Conservation (phyloP, 2,329 filamentous ascomycete genomes). For the Huntiella decipiens region DNA sequence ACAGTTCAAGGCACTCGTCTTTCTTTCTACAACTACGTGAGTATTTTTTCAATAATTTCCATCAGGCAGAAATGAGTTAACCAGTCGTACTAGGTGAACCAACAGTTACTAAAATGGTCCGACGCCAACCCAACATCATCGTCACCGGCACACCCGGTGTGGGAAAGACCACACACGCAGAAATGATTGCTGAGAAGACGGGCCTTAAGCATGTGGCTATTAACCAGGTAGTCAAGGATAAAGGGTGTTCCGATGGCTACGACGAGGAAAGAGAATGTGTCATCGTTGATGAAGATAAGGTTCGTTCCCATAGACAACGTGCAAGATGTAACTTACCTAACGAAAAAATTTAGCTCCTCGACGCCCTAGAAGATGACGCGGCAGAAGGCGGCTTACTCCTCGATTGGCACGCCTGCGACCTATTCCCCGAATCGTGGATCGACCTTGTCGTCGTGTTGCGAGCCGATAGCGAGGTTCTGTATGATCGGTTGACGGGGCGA, state of each 20-base stretch:
- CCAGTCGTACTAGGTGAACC: conserved; percentile 10
- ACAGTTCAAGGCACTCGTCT: too few relatives aligned
- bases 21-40: background rate
- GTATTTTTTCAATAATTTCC: background rate
- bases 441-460: conserved; percentile 86
- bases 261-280: conserved; percentile 72
- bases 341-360: conserved; percentile 44
- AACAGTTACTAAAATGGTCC: conserved; percentile 13
- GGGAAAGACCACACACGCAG: conserved; percentile 86
- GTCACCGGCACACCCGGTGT: conserved; percentile 90
- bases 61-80: background rate
- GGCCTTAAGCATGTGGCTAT: conserved; percentile 69
- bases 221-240: conserved; percentile 82
- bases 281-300: conserved; percentile 95
- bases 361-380: conserved; percentile 70
- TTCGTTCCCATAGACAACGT: conserved; percentile 17
- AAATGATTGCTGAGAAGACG: conserved; percentile 56
- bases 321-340: too few relatives aligned
- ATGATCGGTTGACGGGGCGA: conserved; percentile 64
- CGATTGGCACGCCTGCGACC: conserved; percentile 95
- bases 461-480: conserved; percentile 60
- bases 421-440: conserved; percentile 86
- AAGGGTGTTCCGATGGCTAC: conserved; percentile 69
- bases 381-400: conserved; percentile 69
- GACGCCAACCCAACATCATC: conserved; percentile 65